Conservation (phyloP, 202 grass and related monocot species). For the Eragrostis tef region DNA sequence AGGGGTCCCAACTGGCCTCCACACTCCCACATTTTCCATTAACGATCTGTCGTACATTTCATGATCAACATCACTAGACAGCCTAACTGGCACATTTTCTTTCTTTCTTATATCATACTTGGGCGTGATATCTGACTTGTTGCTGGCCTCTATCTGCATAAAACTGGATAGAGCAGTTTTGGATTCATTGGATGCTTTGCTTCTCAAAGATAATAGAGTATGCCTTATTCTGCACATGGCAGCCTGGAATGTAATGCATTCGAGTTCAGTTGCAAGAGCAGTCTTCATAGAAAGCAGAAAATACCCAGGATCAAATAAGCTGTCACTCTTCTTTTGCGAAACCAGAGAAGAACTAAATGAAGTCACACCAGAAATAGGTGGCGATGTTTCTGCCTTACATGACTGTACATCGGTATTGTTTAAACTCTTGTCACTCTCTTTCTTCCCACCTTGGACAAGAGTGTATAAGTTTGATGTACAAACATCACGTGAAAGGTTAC, state of each 20-base stretch:
- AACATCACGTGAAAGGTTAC: constrained; percentile 52
- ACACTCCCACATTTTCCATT: constrained; percentile 75
- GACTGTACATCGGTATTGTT: constrained; percentile 52
- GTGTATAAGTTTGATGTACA: constrained; percentile 76
- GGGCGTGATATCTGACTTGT: constrained; percentile 51
- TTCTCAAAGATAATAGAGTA: constrained; percentile 71
- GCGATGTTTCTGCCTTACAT: constrained; percentile 59
- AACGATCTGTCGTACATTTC: constrained; percentile 70
- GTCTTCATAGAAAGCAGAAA: constrained; percentile 85
- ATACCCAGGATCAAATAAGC: constrained; percentile 59
- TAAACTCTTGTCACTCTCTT: constrained; percentile 58
- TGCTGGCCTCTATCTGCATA: constrained; percentile 48
- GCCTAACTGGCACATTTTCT: constrained; percentile 76
- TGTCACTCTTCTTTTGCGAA: constrained; percentile 73
- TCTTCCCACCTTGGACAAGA: constrained; percentile 69
- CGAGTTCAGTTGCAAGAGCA: constrained; percentile 83
- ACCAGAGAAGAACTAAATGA: constrained; percentile 61
- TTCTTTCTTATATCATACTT: constrained; percentile 82
- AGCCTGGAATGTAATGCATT: constrained; percentile 90
- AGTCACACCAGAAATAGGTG: constrained; percentile 55
- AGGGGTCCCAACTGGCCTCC: constrained; percentile 72
- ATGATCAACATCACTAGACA: constrained; percentile 79
- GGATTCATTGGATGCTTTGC: constrained; percentile 57
- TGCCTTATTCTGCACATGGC: constrained; percentile 94
- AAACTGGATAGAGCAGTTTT: constrained; percentile 54